Evolutionary conservation across 495 filamentous ascomycete species (phyloP).

Genomic region (Talaromyces adpressus): DNA sequence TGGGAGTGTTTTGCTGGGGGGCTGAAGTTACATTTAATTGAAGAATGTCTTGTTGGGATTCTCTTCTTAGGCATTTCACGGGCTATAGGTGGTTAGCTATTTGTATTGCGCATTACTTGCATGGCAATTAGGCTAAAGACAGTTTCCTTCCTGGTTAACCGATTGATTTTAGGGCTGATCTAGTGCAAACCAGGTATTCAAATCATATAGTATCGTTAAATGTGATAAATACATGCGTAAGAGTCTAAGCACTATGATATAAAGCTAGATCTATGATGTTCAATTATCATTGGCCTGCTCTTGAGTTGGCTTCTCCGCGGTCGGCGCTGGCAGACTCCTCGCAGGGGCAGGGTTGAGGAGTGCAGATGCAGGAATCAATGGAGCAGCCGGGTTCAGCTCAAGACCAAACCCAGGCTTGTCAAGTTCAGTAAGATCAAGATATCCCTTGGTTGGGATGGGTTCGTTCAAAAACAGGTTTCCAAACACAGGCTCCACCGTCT

Average conservation of each 20-base stretch:
- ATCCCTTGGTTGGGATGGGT: slow-evolving; percentile 78
- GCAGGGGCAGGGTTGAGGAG: slow-evolving; percentile 68
- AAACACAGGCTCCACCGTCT: slow-evolving; percentile 83
- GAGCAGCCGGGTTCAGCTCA: slow-evolving; percentile 73
- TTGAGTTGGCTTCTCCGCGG: slow-evolving; percentile 18
- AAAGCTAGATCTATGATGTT: neutral
- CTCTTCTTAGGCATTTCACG: no score
- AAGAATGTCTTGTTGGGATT: neutral
- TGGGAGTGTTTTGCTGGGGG: neutral
- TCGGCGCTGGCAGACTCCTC: slow-evolving; percentile 32
- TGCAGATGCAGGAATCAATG: slow-evolving; percentile 63
- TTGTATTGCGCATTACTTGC: neutral
- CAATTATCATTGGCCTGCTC: slow-evolving; percentile 17
- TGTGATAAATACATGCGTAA: neutral
- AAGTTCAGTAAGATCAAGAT: slow-evolving; percentile 65
- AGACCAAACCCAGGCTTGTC: slow-evolving; percentile 91
- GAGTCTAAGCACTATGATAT: neutral
- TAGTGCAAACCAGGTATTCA: neutral
- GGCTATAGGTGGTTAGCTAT: no score
- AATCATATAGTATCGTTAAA: neutral
- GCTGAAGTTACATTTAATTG: neutral
- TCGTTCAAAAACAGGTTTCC: slow-evolving; percentile 87
- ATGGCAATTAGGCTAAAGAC: neutral
- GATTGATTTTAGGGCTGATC: neutral
- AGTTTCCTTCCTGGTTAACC: no score